These are phyloP conservation scores for Phytophthora nicotianae DNA, from an alignment of 352 stramenopile species.

Conservation along the genomic window DNA sequence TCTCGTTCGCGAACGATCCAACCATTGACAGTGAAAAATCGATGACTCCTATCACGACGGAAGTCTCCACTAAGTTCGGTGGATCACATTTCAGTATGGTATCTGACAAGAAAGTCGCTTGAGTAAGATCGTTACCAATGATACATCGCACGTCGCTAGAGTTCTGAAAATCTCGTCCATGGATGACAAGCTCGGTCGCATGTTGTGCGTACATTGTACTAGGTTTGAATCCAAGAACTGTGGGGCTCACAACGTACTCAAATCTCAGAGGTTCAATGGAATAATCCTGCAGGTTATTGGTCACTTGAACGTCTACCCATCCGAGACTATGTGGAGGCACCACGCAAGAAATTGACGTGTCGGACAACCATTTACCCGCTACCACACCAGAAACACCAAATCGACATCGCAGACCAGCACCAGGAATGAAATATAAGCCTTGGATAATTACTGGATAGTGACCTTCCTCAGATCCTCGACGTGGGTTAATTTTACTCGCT, in stretches of 20 bases:
- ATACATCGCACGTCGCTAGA: conserved; percentile 41
- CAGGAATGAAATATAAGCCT: conserved; percentile 44
- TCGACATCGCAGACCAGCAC: conserved; percentile 40
- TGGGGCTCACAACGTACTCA: conserved; percentile 44
- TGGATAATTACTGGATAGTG: conserved; percentile 35
- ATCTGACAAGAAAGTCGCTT: conserved; percentile 33
- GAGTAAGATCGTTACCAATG: conserved; percentile 37
- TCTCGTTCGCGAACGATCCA: conserved; percentile 17
- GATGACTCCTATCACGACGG: conserved; percentile 36
- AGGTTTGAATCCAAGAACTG: conserved; percentile 42
- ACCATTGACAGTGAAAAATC: conserved; percentile 39
- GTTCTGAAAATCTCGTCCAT: conserved; percentile 46
- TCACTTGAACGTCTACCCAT: conserved; percentile 46
- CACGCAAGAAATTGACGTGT: conserved; percentile 35
- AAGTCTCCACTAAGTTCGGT: conserved; percentile 10
- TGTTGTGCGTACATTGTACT: conserved; percentile 12
- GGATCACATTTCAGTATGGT: conserved; percentile 28
- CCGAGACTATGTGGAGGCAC: conserved; percentile 34
- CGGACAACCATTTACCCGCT: conserved; percentile 41
- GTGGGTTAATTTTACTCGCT: conserved; percentile 21
- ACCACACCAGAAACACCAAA: conserved; percentile 46
- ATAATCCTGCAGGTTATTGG: conserved; percentile 66
- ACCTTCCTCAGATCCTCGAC: conserved; percentile 34
- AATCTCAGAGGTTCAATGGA: conserved; percentile 35
- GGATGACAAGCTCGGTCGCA: conserved; percentile 18